Percentiles rank a stretch among this genome's conserved stretches.
Evolutionary conservation across 768 basidiomycete species (phyloP).

Genomic region (Cantharellus cinnabarinus): DNA sequence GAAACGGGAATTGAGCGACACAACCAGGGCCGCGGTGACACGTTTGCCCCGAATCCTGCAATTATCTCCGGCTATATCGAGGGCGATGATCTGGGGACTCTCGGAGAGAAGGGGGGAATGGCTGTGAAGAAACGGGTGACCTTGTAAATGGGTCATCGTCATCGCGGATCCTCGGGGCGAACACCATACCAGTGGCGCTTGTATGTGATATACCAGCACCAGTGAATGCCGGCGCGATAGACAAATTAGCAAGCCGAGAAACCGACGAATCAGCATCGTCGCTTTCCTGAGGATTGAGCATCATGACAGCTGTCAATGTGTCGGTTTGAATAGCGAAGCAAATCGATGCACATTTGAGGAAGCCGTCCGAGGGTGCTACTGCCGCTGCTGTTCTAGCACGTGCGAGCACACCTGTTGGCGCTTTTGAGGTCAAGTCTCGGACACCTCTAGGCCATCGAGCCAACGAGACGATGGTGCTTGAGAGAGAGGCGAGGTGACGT

Average conservation of each 20-base stretch:
- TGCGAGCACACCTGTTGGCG: neutral
- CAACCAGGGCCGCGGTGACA: neutral
- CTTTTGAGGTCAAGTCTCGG: neutral
- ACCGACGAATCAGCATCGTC: neutral
- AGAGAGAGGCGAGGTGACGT: conserved; percentile 53
- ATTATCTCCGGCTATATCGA: neutral
- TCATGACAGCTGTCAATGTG: neutral
- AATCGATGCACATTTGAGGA: neutral
- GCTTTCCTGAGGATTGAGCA: neutral
- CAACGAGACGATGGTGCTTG: conserved; percentile 54
- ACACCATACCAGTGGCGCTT: neutral
- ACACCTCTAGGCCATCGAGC: conserved; percentile 14
- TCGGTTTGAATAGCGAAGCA: neutral
- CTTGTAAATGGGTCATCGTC: neutral
- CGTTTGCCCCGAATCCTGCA: neutral
- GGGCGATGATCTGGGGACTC: neutral
- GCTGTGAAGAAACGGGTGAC: neutral
- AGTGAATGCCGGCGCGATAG: too few relatives aligned
- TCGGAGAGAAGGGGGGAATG: neutral
- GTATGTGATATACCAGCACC: neutral
- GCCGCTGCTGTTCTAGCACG: neutral
- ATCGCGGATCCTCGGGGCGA: neutral
- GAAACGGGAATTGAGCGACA: neutral
- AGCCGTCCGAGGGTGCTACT: too few relatives aligned
- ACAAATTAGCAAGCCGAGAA: neutral